Base-by-base conservation (phyloP, 1,284 basidiomycete genomes). In the Apiotrichum montevideense region DNA sequence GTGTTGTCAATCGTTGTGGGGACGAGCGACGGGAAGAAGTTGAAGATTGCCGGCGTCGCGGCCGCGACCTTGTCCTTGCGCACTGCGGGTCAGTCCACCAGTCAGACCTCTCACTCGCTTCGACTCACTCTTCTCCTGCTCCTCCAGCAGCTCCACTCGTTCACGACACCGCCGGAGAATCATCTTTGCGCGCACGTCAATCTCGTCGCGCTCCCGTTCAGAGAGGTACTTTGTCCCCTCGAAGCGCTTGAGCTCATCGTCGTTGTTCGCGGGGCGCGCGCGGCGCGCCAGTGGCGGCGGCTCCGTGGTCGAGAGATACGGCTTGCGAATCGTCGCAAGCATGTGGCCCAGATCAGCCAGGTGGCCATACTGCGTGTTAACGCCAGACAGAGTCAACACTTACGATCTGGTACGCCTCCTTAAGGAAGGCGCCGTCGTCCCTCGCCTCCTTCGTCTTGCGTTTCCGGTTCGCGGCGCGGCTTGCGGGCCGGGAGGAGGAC, bases 121-220 rank as follows among this genome's bases (percentile, higher is more conserved):
- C 5, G 14, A 75, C 77, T 61, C 52, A 80, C 80, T 64, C 47
- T 78, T 74, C 61, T 83, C 81, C 14, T 72, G 71, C 37, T 69
- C 67, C 57, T 82, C 81, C 37, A 83, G 70, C 54, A 76, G 68
- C 44, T 72, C 68, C 21, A 82, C 77, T 11, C 80, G 68, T 46
- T 80, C 79, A 6, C 80, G 74, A 56, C 78, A 80, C 60, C 76
- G 70, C 62, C 80, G 75, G 47, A 83, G 62, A 6, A 80, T 77
- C 61, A 82, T 76, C 61, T 79, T 79, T 35, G 79, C 78, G 59
- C 79, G 75, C 53, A 80, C 74, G 69, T 83, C 81, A 55, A 83
- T 80, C 72, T 83, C 81, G 63, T 83, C 82, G 51, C 81, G 69
- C 62, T 83, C 81, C 15, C 75, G 69, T 54, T 83, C 81, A 3